phyloP scores from a whole-genome alignment of 2,329 filamentous ascomycete species.

The Cadophora gregata region DNA sequence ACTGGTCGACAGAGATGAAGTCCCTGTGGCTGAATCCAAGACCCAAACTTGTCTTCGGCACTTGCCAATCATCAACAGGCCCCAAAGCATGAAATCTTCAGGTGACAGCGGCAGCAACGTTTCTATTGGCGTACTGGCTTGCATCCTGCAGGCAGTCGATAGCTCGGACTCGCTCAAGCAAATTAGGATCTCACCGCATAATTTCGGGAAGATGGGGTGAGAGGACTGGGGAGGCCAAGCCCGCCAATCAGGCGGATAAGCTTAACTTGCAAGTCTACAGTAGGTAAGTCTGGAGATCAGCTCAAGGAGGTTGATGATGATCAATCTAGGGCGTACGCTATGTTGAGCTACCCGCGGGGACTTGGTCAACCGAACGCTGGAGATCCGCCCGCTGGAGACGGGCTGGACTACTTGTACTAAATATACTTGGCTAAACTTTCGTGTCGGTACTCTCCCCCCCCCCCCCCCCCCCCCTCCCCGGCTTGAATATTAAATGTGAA shows the following conservation, averaged over 20 bases:
- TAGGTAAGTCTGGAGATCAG: not conserved
- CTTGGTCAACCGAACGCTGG: not conserved
- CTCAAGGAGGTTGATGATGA: not conserved
- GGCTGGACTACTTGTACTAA: too few species aligned
- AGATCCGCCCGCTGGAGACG: not conserved
- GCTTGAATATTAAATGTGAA: too few species aligned
- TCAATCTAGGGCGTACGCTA: not conserved
- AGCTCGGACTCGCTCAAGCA: not conserved
- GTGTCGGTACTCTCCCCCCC: too few species aligned
- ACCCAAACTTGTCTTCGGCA: not conserved
- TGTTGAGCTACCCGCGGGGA: not conserved
- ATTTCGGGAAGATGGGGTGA: not conserved
- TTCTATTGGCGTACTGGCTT: not conserved
- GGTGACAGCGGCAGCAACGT: not conserved
- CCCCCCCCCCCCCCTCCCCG: too few species aligned
- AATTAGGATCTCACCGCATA: conserved; percentile 8
- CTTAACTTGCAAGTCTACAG: not conserved
- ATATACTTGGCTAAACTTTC: not conserved
- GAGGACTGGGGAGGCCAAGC: not conserved
- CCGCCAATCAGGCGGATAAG: not conserved
- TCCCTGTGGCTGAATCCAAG: not conserved
- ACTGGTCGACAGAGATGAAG: not conserved
- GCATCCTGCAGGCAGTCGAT: conserved; percentile 6
- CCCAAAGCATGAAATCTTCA: not conserved
- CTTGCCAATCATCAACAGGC: not conserved